Conservation (phyloP, 2,329 filamentous ascomycete genomes). For the Chaetothyriales sp. region DNA sequence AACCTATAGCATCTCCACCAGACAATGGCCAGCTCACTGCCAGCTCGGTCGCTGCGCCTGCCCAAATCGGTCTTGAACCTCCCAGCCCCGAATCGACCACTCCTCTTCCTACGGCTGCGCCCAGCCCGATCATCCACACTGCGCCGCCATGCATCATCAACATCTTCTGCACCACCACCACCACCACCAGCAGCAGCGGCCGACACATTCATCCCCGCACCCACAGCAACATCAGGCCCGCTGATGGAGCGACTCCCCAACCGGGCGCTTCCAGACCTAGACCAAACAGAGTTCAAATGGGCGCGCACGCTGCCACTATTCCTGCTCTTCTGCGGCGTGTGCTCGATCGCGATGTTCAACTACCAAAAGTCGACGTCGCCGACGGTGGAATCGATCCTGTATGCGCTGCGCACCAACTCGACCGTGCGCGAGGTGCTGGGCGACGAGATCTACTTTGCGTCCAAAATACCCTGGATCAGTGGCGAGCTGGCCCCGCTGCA, state of each 20-base stretch:
- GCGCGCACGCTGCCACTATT: constrained; percentile 67
- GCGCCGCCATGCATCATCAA: not conserved
- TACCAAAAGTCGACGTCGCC: constrained; percentile 91
- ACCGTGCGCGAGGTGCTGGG: constrained; percentile 64
- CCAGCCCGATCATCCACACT: not conserved
- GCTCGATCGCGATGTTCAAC: constrained; percentile 87
- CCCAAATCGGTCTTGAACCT: not conserved
- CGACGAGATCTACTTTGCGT: constrained; percentile 70
- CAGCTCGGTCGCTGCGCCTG: not conserved
- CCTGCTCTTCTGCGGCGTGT: constrained; percentile 51
- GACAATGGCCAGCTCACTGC: not conserved
- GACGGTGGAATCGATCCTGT: constrained; percentile 74
- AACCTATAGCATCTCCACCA: not conserved
- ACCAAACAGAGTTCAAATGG: constrained; percentile 44
- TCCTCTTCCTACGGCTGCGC: not conserved
- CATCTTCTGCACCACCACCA: constrained; percentile 1
- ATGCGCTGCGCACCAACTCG: constrained; percentile 70
- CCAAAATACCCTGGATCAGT: constrained; percentile 67
- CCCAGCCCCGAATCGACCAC: not conserved
- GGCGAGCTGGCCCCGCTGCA: constrained; percentile 88
- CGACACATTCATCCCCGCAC: constrained; percentile 29
- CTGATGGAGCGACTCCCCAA: constrained; percentile 38
- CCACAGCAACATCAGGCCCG: constrained; percentile 35
- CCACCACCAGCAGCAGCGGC: too few relatives aligned
- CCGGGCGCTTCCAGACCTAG: constrained; percentile 35